Base-by-base conservation (phyloP, 2,329 filamentous ascomycete genomes). In the Trichophyton equinum region DNA sequence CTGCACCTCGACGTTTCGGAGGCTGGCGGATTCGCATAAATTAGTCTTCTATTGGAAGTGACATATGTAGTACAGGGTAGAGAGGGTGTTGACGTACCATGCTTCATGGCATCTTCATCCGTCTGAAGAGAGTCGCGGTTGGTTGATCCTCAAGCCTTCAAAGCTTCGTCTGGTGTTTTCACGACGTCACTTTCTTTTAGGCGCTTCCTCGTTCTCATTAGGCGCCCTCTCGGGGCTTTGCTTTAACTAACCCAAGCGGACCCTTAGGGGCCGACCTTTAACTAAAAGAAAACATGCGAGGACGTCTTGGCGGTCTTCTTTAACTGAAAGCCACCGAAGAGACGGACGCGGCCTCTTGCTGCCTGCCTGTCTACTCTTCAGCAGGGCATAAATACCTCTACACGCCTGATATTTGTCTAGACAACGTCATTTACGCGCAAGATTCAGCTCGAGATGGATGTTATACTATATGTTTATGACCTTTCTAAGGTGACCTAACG, bases 391-490 rank as follows among this genome's bases (percentile, higher is more conserved):
- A 51, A 25, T 51, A 30, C 5, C 11, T 27, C 2, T 51, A 15
- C 11, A 38, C 1, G 9, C 33, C 33, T 3, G 33, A 13, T 38
- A 38, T 13, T 13, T 13, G 11, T 4, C 33, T 38, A 38, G 33
- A 2, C 13, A 38, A 11, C 4, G 13, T 9, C 33, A 9, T 38
- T 13, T 38, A 38, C 33, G 33, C 33, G 4, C 8, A 13, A 9
- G 11, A 20, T 36, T 36, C 25, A 15, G 27, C 15, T 33, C 40
- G 53, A 7, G 2, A 91, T 91, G 87, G 86, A 90, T 62, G 85
- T 92, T 57, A 80, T 89, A 68, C 78, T 92, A 30, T 85, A 91
- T 62, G 81, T 91, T 42, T 92, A 92, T 69, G 88, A 92, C 75
- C 79, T 92, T 56, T 91, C 88, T 38, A 75, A 76, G 72, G 77